Evolutionary conservation across 1,139 yeast genomes (phyloP), one percentile per base, ranked within the genome.

Genomic region (Taphrina confusa): DNA sequence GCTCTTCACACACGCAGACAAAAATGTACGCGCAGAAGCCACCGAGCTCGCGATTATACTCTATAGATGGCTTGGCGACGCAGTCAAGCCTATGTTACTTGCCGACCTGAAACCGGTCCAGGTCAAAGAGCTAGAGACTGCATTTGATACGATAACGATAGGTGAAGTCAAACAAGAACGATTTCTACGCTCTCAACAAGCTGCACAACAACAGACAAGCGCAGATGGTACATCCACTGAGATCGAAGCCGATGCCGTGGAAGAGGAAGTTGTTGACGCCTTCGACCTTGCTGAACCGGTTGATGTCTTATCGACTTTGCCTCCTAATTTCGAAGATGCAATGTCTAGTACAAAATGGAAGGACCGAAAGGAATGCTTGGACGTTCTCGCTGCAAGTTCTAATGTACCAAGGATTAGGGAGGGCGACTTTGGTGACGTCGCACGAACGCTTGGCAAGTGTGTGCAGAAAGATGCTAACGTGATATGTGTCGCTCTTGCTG

Each of bases 81-180:
- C 83, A 0, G 75, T 89, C 55, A 82, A 82, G 57, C 76, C 79
- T 12, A 71, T 83, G 0, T 73, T 90, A 42, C 80, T 90, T 62
- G 81, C 85, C 1, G 83, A 83, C 31, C 77, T 92, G 71, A 92
- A 92, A 70, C 96, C 97, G 0, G 89, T 90, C 12, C 97, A 92
- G 71, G 94, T 89, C 72, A 87, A 85, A 66, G 98, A 92, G 68
- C 77, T 94, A 62, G 78, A 83, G 2, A 81, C 82, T 40, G 83
- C 80, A 18, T 89, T 92, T 71, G 85, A 80, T 34, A 77, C 76
- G 52, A 78, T 81, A 27, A 74, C 75, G 58, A 76, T 70, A 57
- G 77, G 74, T 4, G 66, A 71, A 1, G 83, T 84, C 0, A 76
- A 74, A 8, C 92, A 85, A 65, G 75, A 76, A 56, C 75, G 95